These are phyloP conservation scores for Paramecium caudatum DNA, from an alignment of 73 alveolate species.

Conservation along the genomic window DNA sequence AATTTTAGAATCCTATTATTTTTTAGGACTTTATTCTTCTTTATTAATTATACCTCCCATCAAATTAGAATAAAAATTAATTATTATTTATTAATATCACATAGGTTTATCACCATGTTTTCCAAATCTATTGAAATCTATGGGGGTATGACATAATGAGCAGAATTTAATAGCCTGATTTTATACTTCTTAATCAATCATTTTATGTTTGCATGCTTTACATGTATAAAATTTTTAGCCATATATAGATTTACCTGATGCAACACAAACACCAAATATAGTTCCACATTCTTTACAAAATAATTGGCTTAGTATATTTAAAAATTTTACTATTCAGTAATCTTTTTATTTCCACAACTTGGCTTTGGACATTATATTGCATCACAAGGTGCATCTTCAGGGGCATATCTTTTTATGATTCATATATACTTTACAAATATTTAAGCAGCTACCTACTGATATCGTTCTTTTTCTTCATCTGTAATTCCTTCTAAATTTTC, in stretches of 20 bases:
- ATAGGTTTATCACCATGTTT: constrained; percentile 39
- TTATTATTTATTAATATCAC: neutral
- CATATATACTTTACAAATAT: constrained; percentile 87
- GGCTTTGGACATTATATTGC: constrained; percentile 93
- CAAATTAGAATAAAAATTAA: neutral
- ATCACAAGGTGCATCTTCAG: constrained; percentile 89
- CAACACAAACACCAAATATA: constrained; percentile 97
- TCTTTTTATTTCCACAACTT: constrained; percentile 88
- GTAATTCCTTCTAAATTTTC: constrained; percentile 92
- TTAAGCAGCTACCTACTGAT: constrained; percentile 95
- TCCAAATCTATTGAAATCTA: constrained; percentile 72
- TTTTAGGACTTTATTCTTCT: too few relatives aligned
- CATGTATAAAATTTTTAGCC: constrained; percentile 95
- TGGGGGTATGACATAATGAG: constrained; percentile 93
- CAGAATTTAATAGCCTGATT: constrained; percentile 92
- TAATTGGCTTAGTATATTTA: constrained; percentile 80
- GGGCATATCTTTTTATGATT: constrained; percentile 81
- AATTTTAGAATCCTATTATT: too few relatives aligned
- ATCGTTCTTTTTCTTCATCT: constrained; percentile 91
- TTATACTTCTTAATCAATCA: constrained; percentile 94
- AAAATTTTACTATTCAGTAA: constrained; percentile 88
- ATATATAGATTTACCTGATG: constrained; percentile 94
- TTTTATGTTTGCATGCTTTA: constrained; percentile 98
- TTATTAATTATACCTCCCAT: neutral
- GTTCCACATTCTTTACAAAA: constrained; percentile 98